A percentile compares a stretch with the other conserved stretches of the same genome.
phyloP scores from a whole-genome alignment of 1,284 basidiomycete species.

The Irpex sp. region DNA sequence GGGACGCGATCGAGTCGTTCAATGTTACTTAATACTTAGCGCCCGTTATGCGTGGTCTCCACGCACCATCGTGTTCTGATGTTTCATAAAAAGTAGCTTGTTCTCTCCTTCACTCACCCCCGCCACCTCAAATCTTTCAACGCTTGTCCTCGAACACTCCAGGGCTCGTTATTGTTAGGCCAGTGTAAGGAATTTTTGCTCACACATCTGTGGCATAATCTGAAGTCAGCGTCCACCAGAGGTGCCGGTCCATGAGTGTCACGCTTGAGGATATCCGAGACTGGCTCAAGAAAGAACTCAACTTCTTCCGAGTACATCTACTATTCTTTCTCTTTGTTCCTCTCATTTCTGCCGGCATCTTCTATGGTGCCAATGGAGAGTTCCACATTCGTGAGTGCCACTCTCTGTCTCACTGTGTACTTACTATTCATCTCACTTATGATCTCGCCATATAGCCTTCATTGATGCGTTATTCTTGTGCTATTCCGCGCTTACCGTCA shows the following conservation, averaged over 20 bases:
- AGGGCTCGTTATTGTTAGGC: no score
- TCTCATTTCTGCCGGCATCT: conserved; percentile 51
- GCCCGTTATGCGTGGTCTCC: no score
- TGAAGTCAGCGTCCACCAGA: no score
- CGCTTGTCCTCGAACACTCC: no score
- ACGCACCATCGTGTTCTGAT: not conserved
- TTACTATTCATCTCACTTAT: not conserved
- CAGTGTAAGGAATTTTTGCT: no score
- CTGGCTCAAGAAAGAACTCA: conserved; percentile 29
- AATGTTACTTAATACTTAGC: no score
- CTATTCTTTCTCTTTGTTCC: conserved; percentile 55
- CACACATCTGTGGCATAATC: no score
- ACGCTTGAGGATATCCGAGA: conserved; percentile 8
- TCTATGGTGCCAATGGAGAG: conserved; percentile 51
- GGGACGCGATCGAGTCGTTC: no score
- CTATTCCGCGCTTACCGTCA: conserved; percentile 63
- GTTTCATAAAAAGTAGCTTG: not conserved
- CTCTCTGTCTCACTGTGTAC: not conserved
- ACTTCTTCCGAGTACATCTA: conserved; percentile 55
- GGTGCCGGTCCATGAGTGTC: not conserved
- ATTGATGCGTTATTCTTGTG: conserved; percentile 62
- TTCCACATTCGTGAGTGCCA: conserved; percentile 33
- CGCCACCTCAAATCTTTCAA: no score
- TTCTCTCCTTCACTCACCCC: no score
- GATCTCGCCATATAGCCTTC: conserved; percentile 26